Evolutionary conservation across 805 yeast genomes (phyloP), one percentile per base, ranked within the genome.

Genomic region (Zygosaccharomyces siamensis): DNA sequence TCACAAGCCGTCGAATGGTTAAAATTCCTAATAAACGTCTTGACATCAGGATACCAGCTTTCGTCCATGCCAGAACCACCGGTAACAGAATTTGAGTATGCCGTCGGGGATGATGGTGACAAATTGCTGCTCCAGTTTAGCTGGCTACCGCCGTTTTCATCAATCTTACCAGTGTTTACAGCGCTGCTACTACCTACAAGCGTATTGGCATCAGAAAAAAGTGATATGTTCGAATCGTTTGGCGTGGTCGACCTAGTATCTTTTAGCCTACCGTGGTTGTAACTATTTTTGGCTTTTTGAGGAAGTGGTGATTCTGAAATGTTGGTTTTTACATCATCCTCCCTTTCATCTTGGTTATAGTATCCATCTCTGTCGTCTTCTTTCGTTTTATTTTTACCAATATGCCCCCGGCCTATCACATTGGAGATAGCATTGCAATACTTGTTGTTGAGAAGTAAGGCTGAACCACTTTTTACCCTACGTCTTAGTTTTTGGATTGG

Each of bases 1-100:
- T 62, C 57, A 5, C 69, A 55, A 1, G 84, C 83, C 21, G 61
- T 62, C 24, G 75, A 76, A 53, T 75, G 77, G 57, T 77, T 75
- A 58, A 72, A 74, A 37, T 73, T 66, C 26, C 72, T 70, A 18
- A 72, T 65, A 14, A 44, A 39, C 12, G 36, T 40, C 36, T 52
- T 49, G 21, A 54, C 46, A n/a, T 49, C 56, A 10, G 39, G 57
- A 35, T 21, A 14, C 23, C 43, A 39, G 2, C 23, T 14, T 20
- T 35, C 38, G 23, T 7, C 55, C 14, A 35, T 20, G 3, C 43
- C 20, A 3, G 43, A 6, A 4, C 42, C 38, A 4, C 43, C 20
- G 5, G 35, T 21, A 11, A 7, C 16, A 6, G 37, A n/a, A 12
- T 7, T 7, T 1, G 37, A 33, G 11, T 33, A 7, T 7, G 10